Base-by-base conservation (phyloP, 2,329 filamentous ascomycete genomes). In the Epichloe typhina region DNA sequence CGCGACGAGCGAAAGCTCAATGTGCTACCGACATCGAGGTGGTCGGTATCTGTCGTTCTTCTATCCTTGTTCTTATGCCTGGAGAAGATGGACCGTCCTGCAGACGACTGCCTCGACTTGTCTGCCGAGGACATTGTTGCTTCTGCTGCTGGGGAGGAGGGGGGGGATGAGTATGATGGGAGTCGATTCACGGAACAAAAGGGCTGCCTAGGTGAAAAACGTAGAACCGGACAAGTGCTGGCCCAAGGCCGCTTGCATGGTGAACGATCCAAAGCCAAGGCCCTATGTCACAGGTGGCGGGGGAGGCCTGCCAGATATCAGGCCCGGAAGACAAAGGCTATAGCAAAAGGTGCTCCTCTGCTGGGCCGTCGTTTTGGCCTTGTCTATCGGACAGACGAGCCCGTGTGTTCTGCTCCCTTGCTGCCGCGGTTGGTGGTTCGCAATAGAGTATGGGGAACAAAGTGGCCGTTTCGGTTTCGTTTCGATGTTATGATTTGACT, bases 31-130 rank as follows among this genome's bases (percentile, higher is more conserved):
- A 79, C 75, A 58, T 84, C 81, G 61, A 78, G 74, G 45, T 64
- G 58, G 58, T 84, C 76, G 59, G 79, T 74, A 65, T 80, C 78
- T 55, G 73, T 68, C 60, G 75, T 74, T 64, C 82, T 79, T 61
- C 79, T 78, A 60, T 77, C 75, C 68, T 83, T 87, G 69, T 94
- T 85, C 72, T 88, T 93, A 70, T 83, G 86, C 64, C 89, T 81
- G 62, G 88, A 89, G 72, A 96, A 96, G 74, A 96, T 88, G 55
- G 84, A 88, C 64, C 82, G 84, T 62, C 76, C 76, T 60, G 71
- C 71, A 51, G 87, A 89, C 57, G 86, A 88, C 74, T 91, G 86
- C 69, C 86, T 82, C 62, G 84, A 76, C 72, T 90, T 88, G 72
- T 87, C 84, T 72, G 84, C 75, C 64, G 79, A 75, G 61, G 82